Conservation (phyloP, 2,329 filamentous ascomycete genomes). For the Cercospora nicotianae region DNA sequence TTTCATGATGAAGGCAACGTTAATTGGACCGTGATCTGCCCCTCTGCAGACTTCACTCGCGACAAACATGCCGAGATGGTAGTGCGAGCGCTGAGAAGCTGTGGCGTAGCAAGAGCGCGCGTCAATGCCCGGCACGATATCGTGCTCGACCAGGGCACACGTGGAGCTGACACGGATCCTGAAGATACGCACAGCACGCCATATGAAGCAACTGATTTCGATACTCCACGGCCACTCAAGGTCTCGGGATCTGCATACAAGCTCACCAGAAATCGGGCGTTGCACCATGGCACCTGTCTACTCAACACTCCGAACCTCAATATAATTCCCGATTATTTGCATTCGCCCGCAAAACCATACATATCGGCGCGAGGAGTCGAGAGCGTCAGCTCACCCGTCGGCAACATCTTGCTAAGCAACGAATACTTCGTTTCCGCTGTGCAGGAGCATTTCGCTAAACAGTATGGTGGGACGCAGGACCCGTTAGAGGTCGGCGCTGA, state of each 20-base stretch:
- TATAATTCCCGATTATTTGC: slow-evolving; percentile 67
- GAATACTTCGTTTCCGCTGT: slow-evolving; percentile 48
- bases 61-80: slow-evolving; percentile 92
- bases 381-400: slow-evolving; percentile 81
- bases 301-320: slow-evolving; percentile 73
- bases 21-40: slow-evolving; percentile 91
- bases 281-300: slow-evolving; percentile 93
- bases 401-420: slow-evolving; percentile 67
- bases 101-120: slow-evolving; percentile 60
- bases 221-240: slow-evolving; percentile 57
- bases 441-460: slow-evolving; percentile 59
- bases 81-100: slow-evolving; percentile 69
- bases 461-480: slow-evolving; percentile 57
- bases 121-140: slow-evolving; percentile 95
- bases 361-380: slow-evolving; percentile 84
- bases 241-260: slow-evolving; percentile 96
- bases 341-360: slow-evolving; percentile 73
- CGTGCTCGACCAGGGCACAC: slow-evolving; percentile 62
- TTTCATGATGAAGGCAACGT: slow-evolving; percentile 93
- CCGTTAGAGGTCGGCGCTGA: slow-evolving; percentile 55
- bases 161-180: slow-evolving; percentile 31
- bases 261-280: slow-evolving; percentile 72
- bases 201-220: slow-evolving; percentile 41
- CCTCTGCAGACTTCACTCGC: slow-evolving; percentile 72
- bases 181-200: slow-evolving; percentile 48